Conservation (phyloP, 495 filamentous ascomycete species). For the Venustampulla echinocandica region DNA sequence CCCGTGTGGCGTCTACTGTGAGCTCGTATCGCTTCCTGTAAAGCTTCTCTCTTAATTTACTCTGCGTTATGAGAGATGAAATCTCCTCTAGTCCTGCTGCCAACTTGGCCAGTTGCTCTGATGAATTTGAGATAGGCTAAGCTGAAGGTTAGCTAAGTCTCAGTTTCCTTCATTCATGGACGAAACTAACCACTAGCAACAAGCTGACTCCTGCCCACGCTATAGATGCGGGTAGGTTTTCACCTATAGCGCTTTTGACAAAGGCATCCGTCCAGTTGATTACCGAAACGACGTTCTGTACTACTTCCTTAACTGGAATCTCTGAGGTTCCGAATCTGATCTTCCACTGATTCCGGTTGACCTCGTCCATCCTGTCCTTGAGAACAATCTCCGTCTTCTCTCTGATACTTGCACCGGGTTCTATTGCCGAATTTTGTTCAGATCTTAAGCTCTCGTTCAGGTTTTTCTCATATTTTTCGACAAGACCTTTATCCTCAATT, state of each 20-base stretch:
- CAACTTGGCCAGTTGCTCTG: constrained; percentile 2
- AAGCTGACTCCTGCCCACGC: constrained; percentile 4
- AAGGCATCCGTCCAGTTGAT: neutral
- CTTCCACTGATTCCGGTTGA: neutral
- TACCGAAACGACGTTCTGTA: neutral
- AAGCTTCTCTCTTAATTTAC: constrained; percentile 7
- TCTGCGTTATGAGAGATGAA: constrained; percentile 1
- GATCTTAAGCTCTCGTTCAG: neutral
- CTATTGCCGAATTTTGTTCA: neutral
- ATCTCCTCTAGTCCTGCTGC: neutral
- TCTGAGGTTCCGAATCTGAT: constrained; percentile 1
- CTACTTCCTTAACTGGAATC: neutral
- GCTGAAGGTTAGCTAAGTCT: too few species aligned
- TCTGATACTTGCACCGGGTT: neutral
- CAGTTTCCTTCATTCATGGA: too few species aligned
- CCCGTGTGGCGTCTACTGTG: neutral
- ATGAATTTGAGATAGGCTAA: constrained; percentile 5
- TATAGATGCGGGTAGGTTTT: neutral
- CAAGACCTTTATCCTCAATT: neutral
- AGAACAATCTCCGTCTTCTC: neutral
- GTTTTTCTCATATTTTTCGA: neutral
- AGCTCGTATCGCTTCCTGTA: constrained; percentile 8
- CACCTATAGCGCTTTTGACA: neutral
- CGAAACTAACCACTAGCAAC: neutral
- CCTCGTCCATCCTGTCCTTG: neutral